Evolutionary conservation across 2,329 filamentous ascomycete genomes (phyloP), one percentile per base, ranked within the genome.

Genomic region (Stemphylium vesicarium): DNA sequence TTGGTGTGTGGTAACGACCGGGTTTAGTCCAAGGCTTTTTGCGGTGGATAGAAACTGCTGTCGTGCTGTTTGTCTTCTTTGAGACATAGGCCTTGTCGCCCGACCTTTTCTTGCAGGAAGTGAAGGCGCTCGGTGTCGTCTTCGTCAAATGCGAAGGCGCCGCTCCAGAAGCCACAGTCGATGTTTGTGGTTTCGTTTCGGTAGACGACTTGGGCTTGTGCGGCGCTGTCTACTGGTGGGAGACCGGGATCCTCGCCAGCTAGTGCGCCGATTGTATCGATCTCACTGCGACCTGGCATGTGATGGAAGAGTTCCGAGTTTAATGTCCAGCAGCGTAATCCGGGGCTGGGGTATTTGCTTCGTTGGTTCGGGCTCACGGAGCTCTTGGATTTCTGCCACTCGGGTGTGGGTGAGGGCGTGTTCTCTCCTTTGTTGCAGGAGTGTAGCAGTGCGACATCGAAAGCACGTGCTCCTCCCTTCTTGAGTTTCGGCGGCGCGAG

Each of bases 241-340:
- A 75, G 56, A 1, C 71, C 70, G 7, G 59, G 59, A 15, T 64
- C 56, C 44, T 72, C 63, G 22, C 75, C 75, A 8, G 66, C 50
- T n/a, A 53, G 53, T 22, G 66, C 58, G 32, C 66, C 66, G 11
- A 76, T 67, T 10, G 67, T 62, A 8, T 74, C 76, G 26, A 80
- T 78, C 54, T 76, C 70, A 20, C 71, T 75, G 26, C 63, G 64
- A 1, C 74, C 74, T 8, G 76, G 75, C 66, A 78, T 72, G 53
- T 80, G 78, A 51, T 79, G 77, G 60, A 80, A 79, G 1, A 80
- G 65, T 56, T 80, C 78, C 1, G 78, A 76, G 52, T 78, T 79
- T 20, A 77, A 62, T 5, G 73, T 78, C 72, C 74, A 78, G 65
- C 78, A 80, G 37, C 75, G 72, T 10, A 79, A 64, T 2, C 76